Conservation (phyloP, 768 basidiomycete species). For the Rhizopogon roseolus region DNA sequence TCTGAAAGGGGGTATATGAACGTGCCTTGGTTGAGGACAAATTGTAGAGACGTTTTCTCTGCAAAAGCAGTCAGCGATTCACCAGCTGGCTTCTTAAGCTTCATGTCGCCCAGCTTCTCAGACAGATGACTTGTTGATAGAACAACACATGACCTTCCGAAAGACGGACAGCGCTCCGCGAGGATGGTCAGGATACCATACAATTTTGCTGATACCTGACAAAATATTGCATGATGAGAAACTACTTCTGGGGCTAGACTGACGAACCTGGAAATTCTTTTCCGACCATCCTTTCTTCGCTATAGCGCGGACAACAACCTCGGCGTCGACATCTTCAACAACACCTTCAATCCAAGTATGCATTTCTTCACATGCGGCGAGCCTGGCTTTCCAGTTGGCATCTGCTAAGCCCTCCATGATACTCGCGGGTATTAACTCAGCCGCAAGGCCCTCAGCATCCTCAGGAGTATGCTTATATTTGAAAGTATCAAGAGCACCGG, state of each 20-base stretch:
- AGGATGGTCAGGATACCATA: constrained; percentile 73
- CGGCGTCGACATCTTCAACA: constrained; percentile 69
- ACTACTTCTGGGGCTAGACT: background rate
- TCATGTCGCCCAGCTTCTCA: constrained; percentile 95
- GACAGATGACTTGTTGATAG: constrained; percentile 75
- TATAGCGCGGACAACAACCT: constrained; percentile 82
- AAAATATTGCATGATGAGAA: constrained; percentile 5
- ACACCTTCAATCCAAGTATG: constrained; percentile 72
- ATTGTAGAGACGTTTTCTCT: constrained; percentile 91
- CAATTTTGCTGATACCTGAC: constrained; percentile 84
- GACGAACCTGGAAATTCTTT: constrained; percentile 91
- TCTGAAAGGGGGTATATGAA: constrained; percentile 5
- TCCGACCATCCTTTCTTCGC: constrained; percentile 96
- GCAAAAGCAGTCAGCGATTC: constrained; percentile 81
- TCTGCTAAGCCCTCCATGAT: constrained; percentile 76
- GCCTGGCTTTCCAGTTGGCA: constrained; percentile 87
- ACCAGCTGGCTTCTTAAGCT: constrained; percentile 93
- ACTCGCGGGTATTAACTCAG: constrained; percentile 64
- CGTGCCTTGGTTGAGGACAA: constrained; percentile 88
- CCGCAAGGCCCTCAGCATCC: constrained; percentile 81
- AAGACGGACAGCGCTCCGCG: constrained; percentile 75
- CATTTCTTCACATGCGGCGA: constrained; percentile 87
- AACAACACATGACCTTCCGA: constrained; percentile 81
- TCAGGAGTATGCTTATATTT: constrained; percentile 91
- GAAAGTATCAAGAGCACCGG: constrained; percentile 69